A percentile compares a stretch with the other conserved stretches of the same genome.
These are phyloP conservation scores for Penicillium silybi DNA, from an alignment of 495 filamentous ascomycete species.

Conservation along the genomic window DNA sequence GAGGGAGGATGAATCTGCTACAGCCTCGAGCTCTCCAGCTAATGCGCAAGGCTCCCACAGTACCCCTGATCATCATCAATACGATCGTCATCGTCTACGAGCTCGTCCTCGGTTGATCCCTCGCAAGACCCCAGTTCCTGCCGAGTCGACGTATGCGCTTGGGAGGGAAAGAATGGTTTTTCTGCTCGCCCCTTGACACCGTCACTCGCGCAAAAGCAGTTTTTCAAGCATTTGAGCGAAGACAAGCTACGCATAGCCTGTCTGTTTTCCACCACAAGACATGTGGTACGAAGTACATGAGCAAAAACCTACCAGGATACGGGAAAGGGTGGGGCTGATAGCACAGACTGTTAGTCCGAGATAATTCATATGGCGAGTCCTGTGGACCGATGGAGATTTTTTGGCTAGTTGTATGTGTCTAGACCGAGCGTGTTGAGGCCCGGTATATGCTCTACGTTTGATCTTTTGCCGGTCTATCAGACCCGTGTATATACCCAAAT, in stretches of 20 bases:
- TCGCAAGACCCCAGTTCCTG: not conserved
- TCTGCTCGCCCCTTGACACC: not conserved
- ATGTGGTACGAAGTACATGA: constrained; percentile 11
- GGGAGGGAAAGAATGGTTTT: not conserved
- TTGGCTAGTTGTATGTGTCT: not conserved
- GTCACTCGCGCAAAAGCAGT: not conserved
- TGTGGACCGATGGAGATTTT: not conserved
- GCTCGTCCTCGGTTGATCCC: constrained; percentile 72
- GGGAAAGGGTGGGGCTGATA: not conserved
- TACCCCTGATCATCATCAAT: constrained; percentile 92
- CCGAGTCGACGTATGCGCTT: not conserved
- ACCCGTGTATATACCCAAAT: not conserved
- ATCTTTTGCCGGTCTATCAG: not conserved
- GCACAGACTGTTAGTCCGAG: not conserved
- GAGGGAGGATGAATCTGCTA: not conserved
- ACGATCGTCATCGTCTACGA: constrained; percentile 86
- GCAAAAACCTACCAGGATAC: constrained; percentile 5
- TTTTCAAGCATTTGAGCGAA: constrained; percentile 4
- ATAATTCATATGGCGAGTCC: not conserved
- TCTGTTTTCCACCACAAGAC: constrained; percentile 1
- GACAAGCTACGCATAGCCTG: not conserved
- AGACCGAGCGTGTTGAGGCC: not conserved
- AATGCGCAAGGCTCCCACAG: constrained; percentile 41
- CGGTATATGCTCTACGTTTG: not conserved
- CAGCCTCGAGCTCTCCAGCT: constrained; percentile 2